Conservation (phyloP, 148 eudicot species). For the Euryodendron excelsum region DNA sequence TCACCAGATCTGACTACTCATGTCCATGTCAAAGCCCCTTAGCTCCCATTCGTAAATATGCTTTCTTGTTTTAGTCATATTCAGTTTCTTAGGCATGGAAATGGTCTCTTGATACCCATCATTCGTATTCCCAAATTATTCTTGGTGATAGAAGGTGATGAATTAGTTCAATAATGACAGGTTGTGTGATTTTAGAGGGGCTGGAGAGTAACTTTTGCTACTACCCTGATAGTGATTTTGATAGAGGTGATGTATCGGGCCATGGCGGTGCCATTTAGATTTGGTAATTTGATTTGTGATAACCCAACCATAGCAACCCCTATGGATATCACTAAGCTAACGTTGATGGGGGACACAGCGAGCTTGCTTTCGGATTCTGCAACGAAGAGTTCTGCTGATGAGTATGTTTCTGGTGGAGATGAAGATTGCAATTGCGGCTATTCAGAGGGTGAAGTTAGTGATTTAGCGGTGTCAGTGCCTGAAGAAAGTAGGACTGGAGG, state of each 20-base stretch:
- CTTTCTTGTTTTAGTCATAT: not conserved
- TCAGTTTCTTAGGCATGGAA: too few relatives aligned
- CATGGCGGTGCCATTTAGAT: slow-evolving; percentile 37
- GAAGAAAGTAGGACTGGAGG: slow-evolving; percentile 9
- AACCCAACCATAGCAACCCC: slow-evolving; percentile 29
- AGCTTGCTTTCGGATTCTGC: slow-evolving; percentile 33
- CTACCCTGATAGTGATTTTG: slow-evolving; percentile 2
- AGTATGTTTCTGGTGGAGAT: slow-evolving; percentile 12
- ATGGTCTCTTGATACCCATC: slow-evolving; percentile 15
- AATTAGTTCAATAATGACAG: not conserved
- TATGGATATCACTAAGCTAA: slow-evolving; percentile 36
- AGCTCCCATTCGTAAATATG: not conserved
- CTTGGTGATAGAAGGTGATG: slow-evolving; percentile 5
- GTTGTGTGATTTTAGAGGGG: not conserved
- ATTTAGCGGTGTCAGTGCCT: slow-evolving; percentile 16
- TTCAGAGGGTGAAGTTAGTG: too few relatives aligned
- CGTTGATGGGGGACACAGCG: slow-evolving; percentile 36
- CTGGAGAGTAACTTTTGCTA: not conserved
- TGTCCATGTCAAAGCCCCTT: not conserved
- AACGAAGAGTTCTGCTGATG: slow-evolving; percentile 22
- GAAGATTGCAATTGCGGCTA: too few relatives aligned
- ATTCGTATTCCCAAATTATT: slow-evolving; percentile 13
- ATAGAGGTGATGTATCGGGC: slow-evolving; percentile 51
- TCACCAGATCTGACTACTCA: slow-evolving; percentile 26
- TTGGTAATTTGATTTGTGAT: slow-evolving; percentile 35